phyloP scores from a whole-genome alignment of 805 yeast species.

The Kodamaea nitidulidarum region DNA sequence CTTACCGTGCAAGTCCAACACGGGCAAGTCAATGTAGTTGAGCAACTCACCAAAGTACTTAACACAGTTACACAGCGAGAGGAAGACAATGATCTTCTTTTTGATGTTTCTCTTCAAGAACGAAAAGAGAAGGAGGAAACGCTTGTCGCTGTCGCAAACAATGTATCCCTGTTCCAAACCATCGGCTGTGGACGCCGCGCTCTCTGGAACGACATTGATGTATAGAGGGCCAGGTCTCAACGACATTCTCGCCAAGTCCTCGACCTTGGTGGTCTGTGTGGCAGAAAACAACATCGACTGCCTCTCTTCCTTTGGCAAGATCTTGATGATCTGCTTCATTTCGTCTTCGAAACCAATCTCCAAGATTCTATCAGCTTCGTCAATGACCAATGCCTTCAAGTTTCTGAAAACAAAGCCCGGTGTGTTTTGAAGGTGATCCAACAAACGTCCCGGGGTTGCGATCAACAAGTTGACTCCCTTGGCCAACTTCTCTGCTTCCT shows the following conservation, averaged over 20 bases:
- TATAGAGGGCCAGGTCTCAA: slow-evolving; percentile 89
- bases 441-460: slow-evolving; percentile 96
- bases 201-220: slow-evolving; percentile 85
- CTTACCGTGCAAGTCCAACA: slow-evolving; percentile 92
- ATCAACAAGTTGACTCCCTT: slow-evolving; percentile 92
- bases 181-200: slow-evolving; percentile 86
- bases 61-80: slow-evolving; percentile 95
- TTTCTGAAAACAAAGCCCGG: slow-evolving; percentile 91
- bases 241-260: slow-evolving; percentile 95
- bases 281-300: slow-evolving; percentile 99
- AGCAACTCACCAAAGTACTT: slow-evolving; percentile 92
- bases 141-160: slow-evolving; percentile 92
- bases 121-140: slow-evolving; percentile 85
- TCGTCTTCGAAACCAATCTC: slow-evolving; percentile 99
- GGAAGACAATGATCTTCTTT: slow-evolving; percentile 89
- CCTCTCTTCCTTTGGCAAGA: slow-evolving; percentile 87
- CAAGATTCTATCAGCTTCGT: slow-evolving; percentile 96
- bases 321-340: slow-evolving; percentile 93
- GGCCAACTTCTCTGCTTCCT: slow-evolving; percentile 89
- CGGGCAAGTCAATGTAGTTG: slow-evolving; percentile 96
- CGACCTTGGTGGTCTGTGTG: slow-evolving; percentile 97
- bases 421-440: slow-evolving; percentile 96
- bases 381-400: slow-evolving; percentile 88
- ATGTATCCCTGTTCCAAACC: slow-evolving; percentile 98
- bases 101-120: slow-evolving; percentile 89